A percentile compares a stretch with the other conserved stretches of the same genome.
These are phyloP conservation scores for Lecanicillium sp. DNA, from an alignment of 2,329 filamentous ascomycete species.

Conservation along the genomic window DNA sequence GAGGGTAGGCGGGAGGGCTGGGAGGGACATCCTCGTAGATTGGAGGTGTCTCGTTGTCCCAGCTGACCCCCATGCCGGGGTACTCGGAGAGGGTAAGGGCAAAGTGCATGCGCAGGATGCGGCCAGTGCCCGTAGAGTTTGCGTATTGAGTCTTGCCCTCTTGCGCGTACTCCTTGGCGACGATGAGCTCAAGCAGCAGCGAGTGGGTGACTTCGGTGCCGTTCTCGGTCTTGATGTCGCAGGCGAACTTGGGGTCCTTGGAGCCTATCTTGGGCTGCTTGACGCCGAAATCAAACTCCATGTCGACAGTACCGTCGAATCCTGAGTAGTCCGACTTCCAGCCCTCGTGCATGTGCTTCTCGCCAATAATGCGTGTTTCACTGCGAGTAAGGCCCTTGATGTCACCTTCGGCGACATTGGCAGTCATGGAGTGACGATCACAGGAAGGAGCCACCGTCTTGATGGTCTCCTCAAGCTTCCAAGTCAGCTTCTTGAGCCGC, in stretches of 20 bases:
- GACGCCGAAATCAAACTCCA: slow-evolving; percentile 63
- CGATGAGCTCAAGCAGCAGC: slow-evolving; percentile 86
- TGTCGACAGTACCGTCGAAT: slow-evolving; percentile 50
- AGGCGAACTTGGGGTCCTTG: slow-evolving; percentile 55
- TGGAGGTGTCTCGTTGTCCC: slow-evolving; percentile 93
- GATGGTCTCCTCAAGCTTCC: slow-evolving; percentile 85
- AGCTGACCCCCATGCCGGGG: slow-evolving; percentile 81
- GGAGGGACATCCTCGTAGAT: slow-evolving; percentile 90
- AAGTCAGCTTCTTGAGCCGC: slow-evolving; percentile 85
- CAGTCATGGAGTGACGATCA: slow-evolving; percentile 56
- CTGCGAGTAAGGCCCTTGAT: slow-evolving; percentile 66
- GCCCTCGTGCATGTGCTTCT: slow-evolving; percentile 73
- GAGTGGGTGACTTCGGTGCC: slow-evolving; percentile 77
- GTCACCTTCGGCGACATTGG: slow-evolving; percentile 29
- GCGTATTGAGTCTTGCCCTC: slow-evolving; percentile 60
- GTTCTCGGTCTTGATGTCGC: slow-evolving; percentile 67
- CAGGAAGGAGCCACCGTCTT: slow-evolving; percentile 76
- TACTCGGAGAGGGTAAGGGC: slow-evolving; percentile 74
- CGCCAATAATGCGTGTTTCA: slow-evolving; percentile 69
- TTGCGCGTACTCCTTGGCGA: slow-evolving; percentile 80
- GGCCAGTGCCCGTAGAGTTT: slow-evolving; percentile 81
- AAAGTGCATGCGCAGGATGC: slow-evolving; percentile 91
- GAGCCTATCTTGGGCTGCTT: slow-evolving; percentile 35
- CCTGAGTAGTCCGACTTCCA: slow-evolving; percentile 71
- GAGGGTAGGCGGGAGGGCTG: slow-evolving; percentile 66